Base-by-base conservation (phyloP, 139 green algal species). In the Chlorella sp. region DNA sequence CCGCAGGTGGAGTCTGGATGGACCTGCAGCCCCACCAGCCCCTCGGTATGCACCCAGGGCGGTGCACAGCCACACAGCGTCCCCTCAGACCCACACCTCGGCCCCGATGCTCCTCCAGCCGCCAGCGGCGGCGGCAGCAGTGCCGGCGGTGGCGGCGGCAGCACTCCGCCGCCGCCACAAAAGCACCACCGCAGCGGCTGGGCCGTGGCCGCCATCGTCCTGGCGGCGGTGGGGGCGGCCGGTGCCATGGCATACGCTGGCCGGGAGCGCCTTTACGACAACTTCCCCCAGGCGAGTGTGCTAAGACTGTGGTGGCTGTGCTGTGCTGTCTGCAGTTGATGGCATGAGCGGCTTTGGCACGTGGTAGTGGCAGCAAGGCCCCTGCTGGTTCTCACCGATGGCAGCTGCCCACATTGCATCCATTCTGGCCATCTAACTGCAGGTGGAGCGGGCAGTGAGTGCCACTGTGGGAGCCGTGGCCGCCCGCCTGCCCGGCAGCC, bases 11-110 rank as follows among this genome's bases (percentile, higher is more conserved):
- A 89, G 81, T 11, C 44, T 5, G 87, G 87, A 41, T 91, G 85
- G 85, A 44, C 83, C 34, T 91, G 87, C 76, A 88, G 80, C 38
- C 56, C 26, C 38, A 85, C 86, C n/a, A 88, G 70, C 80, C 87
- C 87, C 22, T 90, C 85, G 3, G n/a, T 75, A 8, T 91, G 87
- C 74, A 58, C 43, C 54, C 30, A n/a, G 28, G 32, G 54, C 40
- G 70, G 81, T 32, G 40, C 43, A 26, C 44, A 72, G 38, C 26
- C 56, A 6, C 41, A n/a, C 34, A 41, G 54, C 19, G 34, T 48
- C 11, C 78, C 78, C 6, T 65, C 34, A 16, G 48, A 67, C 30
- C 80, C 80, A 30, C 43, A 67, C 5, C 19, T 44, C n/a, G 62
- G 36, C 22, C 46, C 80, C 17, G 26, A 62, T 51, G 17, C 38